These are phyloP conservation scores for Lactarius sp. DNA, from an alignment of 768 basidiomycete genomes.

Conservation along the genomic window DNA sequence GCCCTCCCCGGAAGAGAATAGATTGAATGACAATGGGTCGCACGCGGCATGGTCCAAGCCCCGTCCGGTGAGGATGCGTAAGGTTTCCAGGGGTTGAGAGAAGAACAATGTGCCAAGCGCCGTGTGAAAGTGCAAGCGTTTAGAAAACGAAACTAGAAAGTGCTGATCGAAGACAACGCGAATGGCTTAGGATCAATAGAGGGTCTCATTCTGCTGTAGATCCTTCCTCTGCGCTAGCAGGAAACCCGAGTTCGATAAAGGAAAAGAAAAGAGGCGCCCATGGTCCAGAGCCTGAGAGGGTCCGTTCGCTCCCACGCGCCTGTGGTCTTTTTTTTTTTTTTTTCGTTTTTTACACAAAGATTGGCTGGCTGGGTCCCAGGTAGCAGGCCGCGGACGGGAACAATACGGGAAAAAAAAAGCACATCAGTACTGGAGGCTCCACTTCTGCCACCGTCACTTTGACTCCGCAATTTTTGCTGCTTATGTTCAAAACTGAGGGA, in stretches of 20 bases:
- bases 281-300: too few species aligned
- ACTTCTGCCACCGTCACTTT: background rate
- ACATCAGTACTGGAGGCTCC: background rate
- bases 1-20: background rate
- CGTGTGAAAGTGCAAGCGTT: background rate
- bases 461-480: background rate
- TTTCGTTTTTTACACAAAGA: background rate
- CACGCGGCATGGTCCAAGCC: background rate
- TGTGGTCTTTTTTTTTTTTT: too few species aligned
- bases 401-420: background rate
- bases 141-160: background rate
- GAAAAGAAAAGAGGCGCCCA: too few species aligned
- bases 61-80: slow-evolving; percentile 1
- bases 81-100: background rate
- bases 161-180: slow-evolving; percentile 7
- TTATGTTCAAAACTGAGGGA: background rate
- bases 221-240: background rate
- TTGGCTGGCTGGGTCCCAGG: too few species aligned
- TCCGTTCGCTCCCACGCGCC: too few species aligned
- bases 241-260: too few species aligned
- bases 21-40: background rate
- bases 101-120: background rate
- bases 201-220: background rate
- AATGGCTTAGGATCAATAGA: background rate
- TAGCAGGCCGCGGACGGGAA: background rate